Base-by-base conservation (phyloP, 192 early-diverging fungal species). In the Podila epicladia region DNA sequence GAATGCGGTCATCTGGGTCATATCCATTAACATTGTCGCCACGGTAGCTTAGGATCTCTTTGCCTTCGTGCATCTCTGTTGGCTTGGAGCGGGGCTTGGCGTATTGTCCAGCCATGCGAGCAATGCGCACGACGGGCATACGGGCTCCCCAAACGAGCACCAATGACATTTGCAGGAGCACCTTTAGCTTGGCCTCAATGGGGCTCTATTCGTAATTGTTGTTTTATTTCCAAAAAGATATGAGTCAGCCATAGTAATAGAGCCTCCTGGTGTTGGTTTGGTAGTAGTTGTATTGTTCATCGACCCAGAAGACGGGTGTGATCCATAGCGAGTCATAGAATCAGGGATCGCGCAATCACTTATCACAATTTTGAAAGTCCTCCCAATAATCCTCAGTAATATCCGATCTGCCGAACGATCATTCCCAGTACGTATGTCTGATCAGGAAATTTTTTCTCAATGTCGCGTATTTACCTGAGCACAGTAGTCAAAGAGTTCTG, bases 1-100 rank as follows among this genome's bases (percentile, higher is more conserved):
- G 95, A 22, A 86, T 91, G 57, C 98, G 92, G 61, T 97, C 92
- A 33, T 69, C 80, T 20, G 94, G 91, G 58, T 94, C 95, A 70
- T 92, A 97, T 62, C 98, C 96, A 86, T 99, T 99, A 60, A 99
- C 95, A 85, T 98, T 98, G 87, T 98, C 98, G 62, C 98, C 98
- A 62, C 98, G 91, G 89, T 94, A 99, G 38, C 97, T 94, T 60
- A 87, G 71, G 70, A 97, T 93, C 66, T 93, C 89, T 60, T 89
- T 84, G 62, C 97, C 97, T 74, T 96, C 86, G 48, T 94, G 84
- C 64, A 91, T 92, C 74, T 99, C 98, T 41, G 88, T 95, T 3
- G 96, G 92, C 82, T 91, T 96, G 48, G 95, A 97, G 61, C 97
- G 91, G 17, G 97, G 97, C 88, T 99, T 99, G 58, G 97, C 97